Base-by-base conservation (phyloP, 192 early-diverging fungal genomes). In the Coemansia sp. region DNA sequence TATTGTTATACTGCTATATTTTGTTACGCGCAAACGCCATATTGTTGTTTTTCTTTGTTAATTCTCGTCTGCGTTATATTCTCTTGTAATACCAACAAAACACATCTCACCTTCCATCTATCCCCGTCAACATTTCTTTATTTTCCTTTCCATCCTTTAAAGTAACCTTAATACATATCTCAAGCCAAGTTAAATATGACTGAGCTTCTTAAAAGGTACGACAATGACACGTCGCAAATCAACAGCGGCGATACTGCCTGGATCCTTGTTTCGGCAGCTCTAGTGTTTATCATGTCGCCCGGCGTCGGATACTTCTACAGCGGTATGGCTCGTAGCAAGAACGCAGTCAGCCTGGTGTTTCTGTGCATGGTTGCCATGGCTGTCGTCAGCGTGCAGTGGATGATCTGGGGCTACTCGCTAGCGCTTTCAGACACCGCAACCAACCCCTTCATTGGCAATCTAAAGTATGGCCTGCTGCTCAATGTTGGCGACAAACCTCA, bases 291-390 rank as follows among this genome's bases (percentile, higher is more conserved):
- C 59, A 98, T 98, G 94, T 85, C 87, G 21, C 96, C 96, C 1
- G 96, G 92, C 37, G 85, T 99, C 24, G 94, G 93, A 5, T 87
- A 94, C 76, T 94, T 97, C 58, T 99, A 99, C 82, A 91, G 91
- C 51, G 96, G 96, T 33, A 87, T 97, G 87, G 86, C 90, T 10
- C 81, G 93, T 23, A 83, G 83, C 63, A 98, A 98, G 78, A 95
- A 95, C 81, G 89, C 93, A 1, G 83, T 98, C 12, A 91, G 91
- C 10, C 62, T 98, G 54, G 87, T 96, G 30, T 87, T 96, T 80
- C 78, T 93, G 40, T 91, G 85, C 42, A 82, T 90, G 62, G 78
- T 91, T 17, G 83, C 91, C 30, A 73, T 93, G 68, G 83, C 91
- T 9, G 86, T 96, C n/a, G 93, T 96, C 18, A 78, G 90, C 45